A percentile compares a stretch with the other conserved stretches of the same genome.
Evolutionary conservation across 2,329 filamentous ascomycete species (phyloP).

Genomic region (Aspergillus costaricaensis): DNA sequence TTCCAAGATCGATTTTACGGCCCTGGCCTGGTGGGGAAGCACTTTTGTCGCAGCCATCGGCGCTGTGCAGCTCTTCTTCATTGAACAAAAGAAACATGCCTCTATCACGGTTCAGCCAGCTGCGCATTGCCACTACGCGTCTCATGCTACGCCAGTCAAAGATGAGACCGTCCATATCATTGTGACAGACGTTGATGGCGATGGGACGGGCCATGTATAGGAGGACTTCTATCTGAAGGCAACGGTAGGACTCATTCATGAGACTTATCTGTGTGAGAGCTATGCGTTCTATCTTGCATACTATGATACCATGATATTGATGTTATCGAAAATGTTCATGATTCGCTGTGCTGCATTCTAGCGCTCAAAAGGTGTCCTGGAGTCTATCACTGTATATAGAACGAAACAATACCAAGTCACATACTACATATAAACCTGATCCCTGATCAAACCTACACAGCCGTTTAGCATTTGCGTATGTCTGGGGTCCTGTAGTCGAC

Average conservation of each 20-base stretch:
- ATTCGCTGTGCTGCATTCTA: not conserved
- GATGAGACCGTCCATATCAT: slow-evolving; percentile 33
- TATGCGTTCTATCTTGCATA: not conserved
- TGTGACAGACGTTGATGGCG: slow-evolving; percentile 28
- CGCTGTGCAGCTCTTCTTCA: slow-evolving; percentile 58
- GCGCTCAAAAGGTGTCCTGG: slow-evolving; percentile 12
- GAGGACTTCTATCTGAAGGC: not conserved
- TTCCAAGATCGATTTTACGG: slow-evolving; percentile 58
- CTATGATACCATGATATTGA: not conserved
- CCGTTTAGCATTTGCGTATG: no score
- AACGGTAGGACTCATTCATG: not conserved
- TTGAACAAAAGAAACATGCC: slow-evolving; percentile 52
- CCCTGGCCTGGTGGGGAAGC: slow-evolving; percentile 65
- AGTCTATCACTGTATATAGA: not conserved
- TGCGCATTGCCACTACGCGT: slow-evolving; percentile 29
- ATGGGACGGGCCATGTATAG: not conserved
- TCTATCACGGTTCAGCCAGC: slow-evolving; percentile 41
- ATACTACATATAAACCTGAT: no score
- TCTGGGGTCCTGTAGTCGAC: no score
- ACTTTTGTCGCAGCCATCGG: slow-evolving; percentile 58
- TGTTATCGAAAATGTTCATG: not conserved
- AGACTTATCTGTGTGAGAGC: not conserved
- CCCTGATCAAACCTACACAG: no score
- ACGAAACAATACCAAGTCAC: no score
- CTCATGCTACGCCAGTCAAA: slow-evolving; percentile 18